Base-by-base conservation (phyloP, 768 basidiomycete species). In the Guyanaporus albipodus region DNA sequence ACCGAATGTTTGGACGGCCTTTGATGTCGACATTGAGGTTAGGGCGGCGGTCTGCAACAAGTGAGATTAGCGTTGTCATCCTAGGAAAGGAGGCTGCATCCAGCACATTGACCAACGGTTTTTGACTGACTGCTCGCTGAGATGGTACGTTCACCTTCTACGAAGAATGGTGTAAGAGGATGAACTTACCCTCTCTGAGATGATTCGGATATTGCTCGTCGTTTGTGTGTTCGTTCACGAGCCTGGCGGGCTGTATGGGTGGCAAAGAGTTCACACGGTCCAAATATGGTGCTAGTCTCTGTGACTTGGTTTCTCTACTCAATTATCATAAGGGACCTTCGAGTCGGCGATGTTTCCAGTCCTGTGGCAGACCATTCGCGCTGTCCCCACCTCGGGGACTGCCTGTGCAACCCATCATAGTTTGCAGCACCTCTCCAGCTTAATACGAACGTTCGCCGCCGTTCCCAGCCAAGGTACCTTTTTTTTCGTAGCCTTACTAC, bases 1-100 rank as follows among this genome's bases (percentile, higher is more conserved):
- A 73, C 95, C 95, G 75, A 98, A 98, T 54, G 91, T 95, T 70
- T 97, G 95, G 59, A 98, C 95, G 76, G 94, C 91, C 76, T 91
- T 90, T 56, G 72, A 70, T 60, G 75, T 64, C 65, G 85, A 78
- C 87, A 89, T 90, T 71, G 14, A 46, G 41, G 19, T 43, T 46
- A 40, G 38, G 46, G 53, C 45, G 44, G 48, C 45, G 44, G 48
- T 59, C 64, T 67, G 49, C 11, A 36, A 35, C n/a, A 38, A 42
- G 43, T 36, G 34, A 32, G 41, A 46, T 66, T 46, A 66, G 64
- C 33, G n/a, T 6, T 24, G 62, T 70, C 70, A 77, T 77, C 75
- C 72, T 48, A 44, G 48, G 29, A 28, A 26, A 38, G 5, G 22
- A 18, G n/a, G 50, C 41, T 34, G 48, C 65, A 77, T 78, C 76